Evolutionary conservation across 306 rosid genomes (phyloP), one percentile per base, ranked within the genome.

Genomic region (Trifolium dubium): DNA sequence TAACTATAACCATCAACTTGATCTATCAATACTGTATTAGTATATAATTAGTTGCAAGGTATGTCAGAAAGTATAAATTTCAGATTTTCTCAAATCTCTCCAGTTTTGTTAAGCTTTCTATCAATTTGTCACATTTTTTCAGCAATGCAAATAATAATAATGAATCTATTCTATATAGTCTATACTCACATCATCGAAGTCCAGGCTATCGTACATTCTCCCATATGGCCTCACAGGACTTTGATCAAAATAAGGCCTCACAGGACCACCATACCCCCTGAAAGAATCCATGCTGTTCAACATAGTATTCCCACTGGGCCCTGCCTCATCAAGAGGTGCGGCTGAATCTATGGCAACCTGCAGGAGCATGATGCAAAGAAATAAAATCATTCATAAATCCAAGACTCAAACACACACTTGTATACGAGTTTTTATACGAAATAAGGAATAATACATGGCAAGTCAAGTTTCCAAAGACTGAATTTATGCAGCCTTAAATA

Each of bases 181-280:
- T 53, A 29, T 30, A 87, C 98, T 88, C 83, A 95, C 99, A 80
- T 95, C 97, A 64, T 92, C 98, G 41, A 81, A 90, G 75, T 95
- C 98, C 17, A 87, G 80, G 88, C 93, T 87, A 39, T 96, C 93
- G 50, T 90, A 92, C 98, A 95, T 92, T 86, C 98, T 86, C 77
- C 93, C 98, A 76, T 94, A 94, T 40, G 60, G 60, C 31, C 60
- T 50, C 10, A 15, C 56, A 50, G 28, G 4, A 50, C 56, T 15
- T 50, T 6, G 56, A 15, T 50, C 56, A 50, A 50, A 50, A 50
- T 50, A 50, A 6, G 56, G 56, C 11, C 97, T 92, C 82, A 88
- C 80, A 29, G 98, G 96, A 75, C 96, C 41, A 18, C 89, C 92
- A 69, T 82, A 94, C 35, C 95, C 89, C 37, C 88, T 90, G 60